These are phyloP conservation scores for Ophiostoma quercus DNA, from an alignment of 2,329 filamentous ascomycete species.

Conservation along the genomic window DNA sequence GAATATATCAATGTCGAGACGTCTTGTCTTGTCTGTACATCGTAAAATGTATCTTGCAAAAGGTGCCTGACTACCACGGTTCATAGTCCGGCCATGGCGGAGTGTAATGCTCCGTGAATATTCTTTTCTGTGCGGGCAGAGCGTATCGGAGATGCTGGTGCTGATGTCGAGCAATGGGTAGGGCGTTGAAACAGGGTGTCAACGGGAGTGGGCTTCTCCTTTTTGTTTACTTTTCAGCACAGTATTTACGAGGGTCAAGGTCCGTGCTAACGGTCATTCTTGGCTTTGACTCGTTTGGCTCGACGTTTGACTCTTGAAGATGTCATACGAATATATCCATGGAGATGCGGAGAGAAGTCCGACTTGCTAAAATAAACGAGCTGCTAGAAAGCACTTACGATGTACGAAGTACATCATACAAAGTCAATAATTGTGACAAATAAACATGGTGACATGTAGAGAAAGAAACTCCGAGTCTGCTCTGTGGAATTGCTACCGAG, in stretches of 20 bases:
- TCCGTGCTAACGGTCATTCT: not conserved
- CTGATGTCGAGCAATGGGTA: not conserved
- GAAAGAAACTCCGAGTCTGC: not conserved
- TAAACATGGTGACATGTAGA: not conserved
- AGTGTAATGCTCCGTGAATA: not conserved
- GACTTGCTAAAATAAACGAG: not conserved
- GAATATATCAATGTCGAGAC: not conserved
- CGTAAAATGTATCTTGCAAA: no score
- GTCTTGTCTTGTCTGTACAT: no score
- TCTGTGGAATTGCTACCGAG: no score
- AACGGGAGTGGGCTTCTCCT: not conserved
- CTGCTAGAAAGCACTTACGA: not conserved
- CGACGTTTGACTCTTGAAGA: not conserved
- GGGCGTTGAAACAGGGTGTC: constrained; percentile 1
- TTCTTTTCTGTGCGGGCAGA: not conserved
- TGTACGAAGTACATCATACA: not conserved
- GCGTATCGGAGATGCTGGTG: not conserved
- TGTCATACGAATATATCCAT: not conserved
- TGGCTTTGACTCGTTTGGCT: not conserved
- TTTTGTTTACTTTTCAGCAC: not conserved
- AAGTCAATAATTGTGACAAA: not conserved
- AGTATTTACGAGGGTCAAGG: not conserved
- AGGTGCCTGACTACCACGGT: not conserved
- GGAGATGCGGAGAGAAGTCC: not conserved
- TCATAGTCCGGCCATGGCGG: constrained; percentile 3